Conservation (phyloP, 495 filamentous ascomycete genomes). For the Clohesyomyces aquaticus region DNA sequence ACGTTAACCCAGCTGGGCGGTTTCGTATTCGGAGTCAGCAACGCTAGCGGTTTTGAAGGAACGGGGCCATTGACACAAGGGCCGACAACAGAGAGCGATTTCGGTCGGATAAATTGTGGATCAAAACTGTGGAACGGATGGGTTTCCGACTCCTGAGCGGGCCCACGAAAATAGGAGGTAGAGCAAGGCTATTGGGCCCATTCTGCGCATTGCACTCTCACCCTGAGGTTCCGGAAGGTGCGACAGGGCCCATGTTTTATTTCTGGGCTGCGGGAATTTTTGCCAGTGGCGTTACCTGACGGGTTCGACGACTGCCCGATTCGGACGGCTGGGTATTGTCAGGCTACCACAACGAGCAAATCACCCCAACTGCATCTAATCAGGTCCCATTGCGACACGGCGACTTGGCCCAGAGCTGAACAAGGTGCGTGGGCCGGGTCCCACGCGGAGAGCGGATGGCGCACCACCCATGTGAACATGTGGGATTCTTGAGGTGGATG, state of each 20-base stretch:
- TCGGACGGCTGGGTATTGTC: background rate
- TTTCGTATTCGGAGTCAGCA: slow-evolving; percentile 1
- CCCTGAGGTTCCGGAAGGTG: background rate
- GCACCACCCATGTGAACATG: too few species aligned
- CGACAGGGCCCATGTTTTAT: background rate
- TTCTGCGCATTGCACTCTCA: background rate
- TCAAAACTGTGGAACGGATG: background rate
- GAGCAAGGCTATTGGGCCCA: background rate
- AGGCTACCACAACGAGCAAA: background rate
- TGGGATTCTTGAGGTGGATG: background rate
- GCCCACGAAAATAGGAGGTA: background rate
- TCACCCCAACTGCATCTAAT: background rate
- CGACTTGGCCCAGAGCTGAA: background rate
- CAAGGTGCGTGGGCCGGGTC: background rate
- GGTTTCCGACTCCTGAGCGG: background rate
- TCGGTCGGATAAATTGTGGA: background rate
- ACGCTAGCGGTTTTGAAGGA: background rate
- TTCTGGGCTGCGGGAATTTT: background rate
- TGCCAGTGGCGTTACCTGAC: background rate
- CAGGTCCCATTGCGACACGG: background rate
- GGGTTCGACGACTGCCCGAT: background rate
- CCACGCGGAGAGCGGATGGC: background rate
- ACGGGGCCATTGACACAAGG: background rate
- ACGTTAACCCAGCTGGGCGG: background rate
- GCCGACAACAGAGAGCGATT: background rate